These are phyloP conservation scores for Chlorella sp. DNA, from an alignment of 139 green algal species.

Conservation along the genomic window DNA sequence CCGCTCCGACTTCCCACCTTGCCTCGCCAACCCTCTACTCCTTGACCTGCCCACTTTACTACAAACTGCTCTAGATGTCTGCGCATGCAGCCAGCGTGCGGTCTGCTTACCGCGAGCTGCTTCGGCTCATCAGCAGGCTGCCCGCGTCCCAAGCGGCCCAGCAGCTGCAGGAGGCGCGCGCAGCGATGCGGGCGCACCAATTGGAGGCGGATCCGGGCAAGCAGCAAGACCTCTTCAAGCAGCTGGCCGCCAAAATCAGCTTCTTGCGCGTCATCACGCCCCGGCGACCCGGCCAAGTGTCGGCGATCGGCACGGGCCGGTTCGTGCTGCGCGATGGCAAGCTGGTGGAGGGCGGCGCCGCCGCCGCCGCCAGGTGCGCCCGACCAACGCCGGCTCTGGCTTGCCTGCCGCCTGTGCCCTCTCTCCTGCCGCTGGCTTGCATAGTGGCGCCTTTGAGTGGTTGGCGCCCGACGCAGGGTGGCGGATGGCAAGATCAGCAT, in stretches of 20 bases:
- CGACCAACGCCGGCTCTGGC: neutral
- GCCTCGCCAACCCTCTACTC: no score
- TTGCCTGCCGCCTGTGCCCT: neutral
- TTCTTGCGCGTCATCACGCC: conserved; percentile 63
- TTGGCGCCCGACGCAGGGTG: no score
- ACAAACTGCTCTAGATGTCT: neutral
- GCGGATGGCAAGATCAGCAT: conserved; percentile 63
- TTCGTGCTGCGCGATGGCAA: conserved; percentile 59
- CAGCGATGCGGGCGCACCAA: conserved; percentile 26
- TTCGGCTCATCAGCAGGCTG: conserved; percentile 47
- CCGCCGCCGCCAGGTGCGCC: neutral
- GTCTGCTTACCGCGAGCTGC: conserved; percentile 51
- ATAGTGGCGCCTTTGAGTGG: no score
- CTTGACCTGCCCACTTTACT: no score
- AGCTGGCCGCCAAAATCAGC: conserved; percentile 56
- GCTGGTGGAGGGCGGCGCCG: conserved; percentile 47
- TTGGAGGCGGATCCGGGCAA: conserved; percentile 30
- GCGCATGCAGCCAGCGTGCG: conserved; percentile 26
- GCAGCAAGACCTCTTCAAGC: conserved; percentile 49
- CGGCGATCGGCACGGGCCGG: conserved; percentile 17
- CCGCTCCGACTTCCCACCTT: no score
- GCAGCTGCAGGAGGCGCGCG: conserved; percentile 31
- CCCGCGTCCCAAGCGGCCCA: conserved; percentile 5
- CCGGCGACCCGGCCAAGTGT: conserved; percentile 28
- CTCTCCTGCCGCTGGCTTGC: neutral